Conservation (phyloP, 2,329 filamentous ascomycete genomes). For the Endoconidiophora polonica region DNA sequence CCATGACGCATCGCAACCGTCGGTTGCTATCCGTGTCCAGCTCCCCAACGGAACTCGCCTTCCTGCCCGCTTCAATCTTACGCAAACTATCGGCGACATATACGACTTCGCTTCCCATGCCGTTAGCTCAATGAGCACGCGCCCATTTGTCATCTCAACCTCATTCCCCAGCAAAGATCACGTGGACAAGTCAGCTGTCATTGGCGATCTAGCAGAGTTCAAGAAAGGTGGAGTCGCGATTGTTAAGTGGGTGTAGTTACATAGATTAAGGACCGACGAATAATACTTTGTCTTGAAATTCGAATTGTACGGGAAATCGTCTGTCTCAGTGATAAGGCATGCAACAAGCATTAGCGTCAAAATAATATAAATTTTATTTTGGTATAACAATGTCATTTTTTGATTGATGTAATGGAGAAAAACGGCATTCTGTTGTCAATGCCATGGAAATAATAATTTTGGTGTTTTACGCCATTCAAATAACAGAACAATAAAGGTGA, state of each 20-base stretch:
- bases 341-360: no score
- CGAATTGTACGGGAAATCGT: no score
- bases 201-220: conserved; percentile 47
- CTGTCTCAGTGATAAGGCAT: no score
- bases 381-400: no score
- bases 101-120: conserved; percentile 58
- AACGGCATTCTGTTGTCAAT: no score
- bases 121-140: conserved; percentile 34
- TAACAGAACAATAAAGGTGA: no score
- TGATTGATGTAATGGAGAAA: no score
- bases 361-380: no score
- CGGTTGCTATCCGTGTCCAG: conserved; percentile 56
- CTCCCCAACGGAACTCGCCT: conserved; percentile 62
- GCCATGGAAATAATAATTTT: no score
- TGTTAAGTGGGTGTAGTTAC: conserved; percentile 35
- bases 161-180: conserved; percentile 74
- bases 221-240: conserved; percentile 49
- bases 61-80: conserved; percentile 67
- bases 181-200: conserved; percentile 42
- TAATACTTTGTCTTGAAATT: background rate
- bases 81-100: conserved; percentile 59
- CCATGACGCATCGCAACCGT: conserved; percentile 33
- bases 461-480: no score
- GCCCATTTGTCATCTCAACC: conserved; percentile 61
- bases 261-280: no score